phyloP scores from a whole-genome alignment of 75 land plant species.

The Adiantum capillusveneris region DNA sequence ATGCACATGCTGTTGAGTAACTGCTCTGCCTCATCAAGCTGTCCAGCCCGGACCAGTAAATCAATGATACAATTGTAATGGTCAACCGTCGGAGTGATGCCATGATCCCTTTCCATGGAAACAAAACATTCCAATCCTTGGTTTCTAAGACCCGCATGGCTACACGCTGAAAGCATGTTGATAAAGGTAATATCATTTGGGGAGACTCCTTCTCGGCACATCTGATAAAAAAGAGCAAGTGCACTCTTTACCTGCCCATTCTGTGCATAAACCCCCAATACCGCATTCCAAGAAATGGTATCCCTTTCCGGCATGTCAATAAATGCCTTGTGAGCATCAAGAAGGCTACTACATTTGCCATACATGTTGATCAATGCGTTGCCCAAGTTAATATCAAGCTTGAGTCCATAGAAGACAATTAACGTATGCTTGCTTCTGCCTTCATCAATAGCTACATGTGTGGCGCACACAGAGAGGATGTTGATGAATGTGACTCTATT shows the following conservation, averaged over 20 bases:
- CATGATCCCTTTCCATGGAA: conserved; percentile 14
- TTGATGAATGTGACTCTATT: conserved; percentile 37
- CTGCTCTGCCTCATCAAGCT: conserved; percentile 11
- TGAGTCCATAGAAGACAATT: conserved; percentile 33
- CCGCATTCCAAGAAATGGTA: conserved; percentile 50
- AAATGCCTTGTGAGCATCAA: conserved; percentile 34
- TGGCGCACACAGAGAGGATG: conserved; percentile 44
- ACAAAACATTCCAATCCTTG: conserved; percentile 26
- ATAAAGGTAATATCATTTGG: conserved; percentile 46
- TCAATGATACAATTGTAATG: conserved; percentile 21
- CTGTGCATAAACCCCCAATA: conserved; percentile 41
- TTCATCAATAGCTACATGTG: conserved; percentile 13
- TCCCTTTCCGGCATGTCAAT: conserved; percentile 26
- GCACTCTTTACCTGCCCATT: conserved; percentile 20
- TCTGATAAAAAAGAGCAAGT: conserved; percentile 30
- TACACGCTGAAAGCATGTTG: conserved; percentile 43
- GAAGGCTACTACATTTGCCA: conserved; percentile 31
- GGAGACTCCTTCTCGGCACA: conserved; percentile 26
- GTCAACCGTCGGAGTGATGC: background rate
- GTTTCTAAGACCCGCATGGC: conserved; percentile 24
- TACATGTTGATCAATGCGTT: conserved; percentile 57
- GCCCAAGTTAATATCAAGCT: conserved; percentile 23
- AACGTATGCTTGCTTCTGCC: conserved; percentile 31
- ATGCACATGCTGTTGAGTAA: conserved; percentile 11
- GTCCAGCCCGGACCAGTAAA: conserved; percentile 12